Evolutionary conservation across 345 rosid species (phyloP), one percentile per base, ranked within the genome.

Genomic region (Brassica juncea): DNA sequence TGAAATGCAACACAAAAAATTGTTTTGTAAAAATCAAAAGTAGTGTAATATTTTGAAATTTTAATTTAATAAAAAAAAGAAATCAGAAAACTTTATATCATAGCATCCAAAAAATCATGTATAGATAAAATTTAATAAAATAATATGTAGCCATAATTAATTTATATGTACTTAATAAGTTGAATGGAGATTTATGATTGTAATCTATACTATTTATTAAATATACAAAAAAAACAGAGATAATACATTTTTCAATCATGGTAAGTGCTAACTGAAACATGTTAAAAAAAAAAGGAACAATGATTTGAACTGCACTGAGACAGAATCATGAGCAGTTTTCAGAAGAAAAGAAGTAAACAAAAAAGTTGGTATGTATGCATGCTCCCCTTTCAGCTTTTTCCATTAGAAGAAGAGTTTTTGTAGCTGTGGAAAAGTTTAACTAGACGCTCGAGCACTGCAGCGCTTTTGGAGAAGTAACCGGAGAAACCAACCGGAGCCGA

Each of bases 401-500:
- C 83, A 64, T 80, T 82, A 47, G 87, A 74, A 78, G 85, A 78
- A 39, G 87, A 87, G 79, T 81, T 78, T 74, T 89, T 91, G 82
- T 86, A 76, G 88, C 85, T 89, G 80, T 90, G 93, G 89, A 92
- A 91, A 9, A 91, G 89, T 72, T 87, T 91, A 31, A 91, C 96
- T 21, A 91, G 84, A 61, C 93, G 91, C 82, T 91, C 93, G 9
- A 93, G 94, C 52, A 96, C 97, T 1, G 93, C 82, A 3, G 99
- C 99, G 68, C 98, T 96, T 88, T 91, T 96, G 4, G 97, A 82
- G 76, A 96, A 96, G 86, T 93, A 92, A 72, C 98, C 99, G 0
- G 99, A 84, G 91, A 96, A 96, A 64, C 99, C 99, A 5, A 89
- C 98, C 7, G 98, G 98, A 11, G 86, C 80, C 8, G 94, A 73